Base-by-base conservation (phyloP, 2,329 filamentous ascomycete species). In the Ophiocordyceps polyrhachis-furcata region DNA sequence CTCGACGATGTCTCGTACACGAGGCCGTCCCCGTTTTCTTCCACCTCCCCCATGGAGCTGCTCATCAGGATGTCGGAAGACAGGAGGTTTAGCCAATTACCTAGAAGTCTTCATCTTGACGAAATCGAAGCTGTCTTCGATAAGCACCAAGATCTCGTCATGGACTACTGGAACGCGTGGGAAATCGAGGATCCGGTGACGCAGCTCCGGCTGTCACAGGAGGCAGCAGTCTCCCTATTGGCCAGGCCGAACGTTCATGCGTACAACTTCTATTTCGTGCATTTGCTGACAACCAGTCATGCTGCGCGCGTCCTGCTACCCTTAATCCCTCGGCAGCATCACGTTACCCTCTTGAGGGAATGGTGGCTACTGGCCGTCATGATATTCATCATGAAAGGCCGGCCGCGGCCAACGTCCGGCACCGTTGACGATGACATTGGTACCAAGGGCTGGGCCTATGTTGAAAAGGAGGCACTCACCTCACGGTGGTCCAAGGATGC, bases 141-240 rank as follows among this genome's bases (percentile, higher is more conserved):
- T 32, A 66, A 81, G 48, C 73, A 81, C 44, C 81, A 89, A 55
- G 68, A 72, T 14, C 69, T 79, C 0, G 66, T 94, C 15, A 62
- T 95, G 41, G 81, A 93, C 52, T 85, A 96, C 64, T 96, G 87
- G 85, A 91, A 93, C 51, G 79, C 82, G 3, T 95, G 87, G 88
- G 67, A 71, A 11, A 69, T 93, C 20, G 63, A 70, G 9, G 70
- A 88, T 48, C 80, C 83, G 1, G 69, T 70, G n/a, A 69, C 73
- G 50, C 81, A 87, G 54, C 93, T 96, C 56, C 72, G 76, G 47
- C 72, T 82, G 46, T 83, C 79, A 1, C 77, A 81, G 53, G 70
- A 76, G 55, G 68, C 71, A 1, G 74, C 75, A 0, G 66, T 76
- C 0, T 71, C 74, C 0, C 60, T 88, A 7, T 61, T 84, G 0